A percentile compares a stretch with the other conserved stretches of the same genome.
These are phyloP conservation scores for Panaeolus cyanescens DNA, from an alignment of 768 basidiomycete genomes.

Conservation along the genomic window DNA sequence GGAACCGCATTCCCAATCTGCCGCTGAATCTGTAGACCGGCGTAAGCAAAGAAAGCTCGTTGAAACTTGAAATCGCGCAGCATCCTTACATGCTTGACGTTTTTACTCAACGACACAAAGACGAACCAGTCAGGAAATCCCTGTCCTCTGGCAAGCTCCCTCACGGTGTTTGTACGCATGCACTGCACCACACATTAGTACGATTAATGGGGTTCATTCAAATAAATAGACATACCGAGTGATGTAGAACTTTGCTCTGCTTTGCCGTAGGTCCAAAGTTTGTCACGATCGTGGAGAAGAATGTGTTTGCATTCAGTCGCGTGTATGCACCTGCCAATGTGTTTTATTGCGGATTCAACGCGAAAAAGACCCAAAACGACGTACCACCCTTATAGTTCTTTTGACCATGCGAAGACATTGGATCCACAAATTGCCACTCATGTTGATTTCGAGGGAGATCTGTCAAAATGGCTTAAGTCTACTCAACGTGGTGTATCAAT, in stretches of 20 bases:
- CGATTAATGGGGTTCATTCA: not conserved
- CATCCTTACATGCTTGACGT: slow-evolving; percentile 58
- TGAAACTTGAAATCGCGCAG: not conserved
- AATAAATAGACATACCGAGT: slow-evolving; percentile 46
- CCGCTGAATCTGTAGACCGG: slow-evolving; percentile 67
- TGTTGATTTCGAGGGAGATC: slow-evolving; percentile 45
- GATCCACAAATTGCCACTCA: slow-evolving; percentile 66
- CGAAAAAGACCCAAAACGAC: slow-evolving; percentile 7
- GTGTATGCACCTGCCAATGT: slow-evolving; percentile 47
- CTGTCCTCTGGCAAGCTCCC: slow-evolving; percentile 79
- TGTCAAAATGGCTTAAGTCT: slow-evolving; percentile 17
- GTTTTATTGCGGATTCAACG: not conserved
- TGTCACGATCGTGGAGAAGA: slow-evolving; percentile 76
- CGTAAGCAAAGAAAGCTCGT: too few relatives aligned
- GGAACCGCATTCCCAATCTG: slow-evolving; percentile 85
- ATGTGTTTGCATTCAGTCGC: slow-evolving; percentile 53
- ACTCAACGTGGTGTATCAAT: not conserved
- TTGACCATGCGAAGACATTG: slow-evolving; percentile 57
- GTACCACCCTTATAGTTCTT: slow-evolving; percentile 53
- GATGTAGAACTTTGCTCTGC: slow-evolving; percentile 69
- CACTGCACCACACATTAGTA: slow-evolving; percentile 42
- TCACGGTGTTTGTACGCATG: slow-evolving; percentile 69
- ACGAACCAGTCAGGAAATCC: slow-evolving; percentile 78
- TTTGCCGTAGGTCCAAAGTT: slow-evolving; percentile 82
- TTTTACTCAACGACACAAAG: slow-evolving; percentile 54